Evolutionary conservation across 2,329 filamentous ascomycete species (phyloP).

Genomic region (Diaporthe vexans): DNA sequence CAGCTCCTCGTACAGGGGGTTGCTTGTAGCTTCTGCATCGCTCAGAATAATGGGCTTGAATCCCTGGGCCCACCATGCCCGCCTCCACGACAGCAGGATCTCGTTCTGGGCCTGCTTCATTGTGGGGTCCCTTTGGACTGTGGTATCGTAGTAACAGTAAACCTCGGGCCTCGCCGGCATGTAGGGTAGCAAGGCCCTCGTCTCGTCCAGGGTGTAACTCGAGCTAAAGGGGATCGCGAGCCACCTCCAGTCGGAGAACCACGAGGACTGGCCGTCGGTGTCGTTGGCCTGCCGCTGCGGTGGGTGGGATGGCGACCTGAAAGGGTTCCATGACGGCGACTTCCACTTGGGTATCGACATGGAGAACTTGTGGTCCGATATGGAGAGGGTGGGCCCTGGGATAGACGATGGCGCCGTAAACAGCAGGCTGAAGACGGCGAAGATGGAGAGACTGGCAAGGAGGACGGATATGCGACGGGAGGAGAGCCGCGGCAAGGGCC

Average conservation of each 20-base stretch:
- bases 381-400: conserved; percentile 63
- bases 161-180: conserved; percentile 78
- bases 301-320: conserved; percentile 77
- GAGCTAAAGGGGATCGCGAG: conserved; percentile 87
- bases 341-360: conserved; percentile 58
- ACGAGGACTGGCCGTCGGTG: conserved; percentile 82
- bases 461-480: conserved; percentile 67
- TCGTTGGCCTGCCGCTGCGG: conserved; percentile 83
- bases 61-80: conserved; percentile 95
- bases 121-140: conserved; percentile 71
- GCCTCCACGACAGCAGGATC: conserved; percentile 87
- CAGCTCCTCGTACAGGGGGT: conserved; percentile 81
- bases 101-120: conserved; percentile 81
- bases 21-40: conserved; percentile 83
- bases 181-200: conserved; percentile 85
- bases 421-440: conserved; percentile 68
- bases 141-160: conserved; percentile 91
- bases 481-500: conserved; percentile 63
- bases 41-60: conserved; percentile 89
- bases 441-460: conserved; percentile 64
- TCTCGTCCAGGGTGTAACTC: conserved; percentile 83
- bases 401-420: conserved; percentile 64
- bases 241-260: conserved; percentile 94
- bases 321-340: conserved; percentile 71
- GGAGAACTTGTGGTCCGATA: conserved; percentile 62